Evolutionary conservation across 2,329 filamentous ascomycete genomes (phyloP).

Genomic region (Phaeophleospora eucalypticola): DNA sequence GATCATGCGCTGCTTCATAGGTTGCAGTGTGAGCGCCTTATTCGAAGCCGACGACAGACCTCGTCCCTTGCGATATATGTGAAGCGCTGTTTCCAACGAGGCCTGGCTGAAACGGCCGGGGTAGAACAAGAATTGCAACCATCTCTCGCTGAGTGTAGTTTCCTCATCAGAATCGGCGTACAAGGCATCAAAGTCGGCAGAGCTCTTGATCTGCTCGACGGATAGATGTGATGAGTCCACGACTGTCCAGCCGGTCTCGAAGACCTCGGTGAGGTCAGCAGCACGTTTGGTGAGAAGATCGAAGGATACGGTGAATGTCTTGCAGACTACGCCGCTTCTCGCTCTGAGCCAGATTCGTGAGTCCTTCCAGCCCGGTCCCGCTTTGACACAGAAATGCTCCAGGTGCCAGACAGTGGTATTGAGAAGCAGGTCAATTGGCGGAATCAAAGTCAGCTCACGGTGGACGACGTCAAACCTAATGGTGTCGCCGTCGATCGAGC

Average conservation of each 20-base stretch:
- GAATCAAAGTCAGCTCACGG: conserved; percentile 58
- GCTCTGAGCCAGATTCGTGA: conserved; percentile 47
- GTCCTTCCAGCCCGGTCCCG: conserved; percentile 36
- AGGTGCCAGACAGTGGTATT: conserved; percentile 50
- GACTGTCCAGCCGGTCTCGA: conserved; percentile 54
- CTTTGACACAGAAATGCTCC: conserved; percentile 44
- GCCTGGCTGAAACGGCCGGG: conserved; percentile 77
- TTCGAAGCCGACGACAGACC: conserved; percentile 35
- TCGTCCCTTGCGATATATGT: conserved; percentile 69
- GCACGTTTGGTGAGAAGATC: conserved; percentile 59
- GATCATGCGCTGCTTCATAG: conserved; percentile 72
- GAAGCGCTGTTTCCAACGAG: conserved; percentile 77
- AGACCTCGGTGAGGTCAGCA: conserved; percentile 60
- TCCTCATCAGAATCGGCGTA: conserved; percentile 26
- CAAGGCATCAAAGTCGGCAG: conserved; percentile 34
- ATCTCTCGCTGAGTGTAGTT: conserved; percentile 59
- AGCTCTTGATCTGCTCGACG: conserved; percentile 37
- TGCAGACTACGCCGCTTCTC: conserved; percentile 54
- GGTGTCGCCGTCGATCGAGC: conserved; percentile 12
- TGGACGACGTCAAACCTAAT: conserved; percentile 42
- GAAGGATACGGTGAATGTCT: conserved; percentile 70
- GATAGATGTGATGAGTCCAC: conserved; percentile 42
- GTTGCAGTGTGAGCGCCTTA: conserved; percentile 46
- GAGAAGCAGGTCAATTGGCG: conserved; percentile 53
- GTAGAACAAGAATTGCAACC: conserved; percentile 77